A percentile compares a stretch with the other conserved stretches of the same genome.
Conservation (phyloP, 2,329 filamentous ascomycete species). For the Coniochaeta ligniaria region DNA sequence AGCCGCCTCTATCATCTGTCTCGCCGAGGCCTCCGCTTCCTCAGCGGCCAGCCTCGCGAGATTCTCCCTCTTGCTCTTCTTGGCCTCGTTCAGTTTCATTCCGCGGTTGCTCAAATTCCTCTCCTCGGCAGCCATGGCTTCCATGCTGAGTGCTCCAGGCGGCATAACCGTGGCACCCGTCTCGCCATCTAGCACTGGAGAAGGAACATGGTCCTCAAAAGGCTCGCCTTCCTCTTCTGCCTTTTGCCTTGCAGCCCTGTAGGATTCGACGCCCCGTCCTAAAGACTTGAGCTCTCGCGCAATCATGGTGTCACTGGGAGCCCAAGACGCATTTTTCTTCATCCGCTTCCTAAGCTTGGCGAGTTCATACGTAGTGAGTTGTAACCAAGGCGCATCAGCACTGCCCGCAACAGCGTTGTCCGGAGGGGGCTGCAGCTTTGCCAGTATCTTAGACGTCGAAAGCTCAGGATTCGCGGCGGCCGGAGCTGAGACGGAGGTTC, state of each 20-base stretch:
- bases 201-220: slow-evolving; percentile 43
- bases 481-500: slow-evolving; percentile 14
- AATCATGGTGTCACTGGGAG: slow-evolving; percentile 80
- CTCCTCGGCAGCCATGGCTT: slow-evolving; percentile 50
- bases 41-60: slow-evolving; percentile 54
- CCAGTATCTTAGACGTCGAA: slow-evolving; percentile 30
- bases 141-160: slow-evolving; percentile 52
- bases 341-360: slow-evolving; percentile 71
- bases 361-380: slow-evolving; percentile 57
- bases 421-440: slow-evolving; percentile 48
- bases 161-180: slow-evolving; percentile 46
- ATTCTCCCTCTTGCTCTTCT: slow-evolving; percentile 64
- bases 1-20: slow-evolving; percentile 21
- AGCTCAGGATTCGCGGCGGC: slow-evolving; percentile 8
- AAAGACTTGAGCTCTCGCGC: slow-evolving; percentile 67
- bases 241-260: slow-evolving; percentile 52
- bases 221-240: slow-evolving; percentile 58
- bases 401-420: slow-evolving; percentile 52
- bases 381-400: slow-evolving; percentile 56
- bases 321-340: slow-evolving; percentile 89
- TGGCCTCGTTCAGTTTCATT: slow-evolving; percentile 73
- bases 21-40: slow-evolving; percentile 40
- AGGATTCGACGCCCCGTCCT: slow-evolving; percentile 59
- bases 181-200: slow-evolving; percentile 37
- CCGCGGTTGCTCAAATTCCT: slow-evolving; percentile 63